phyloP scores from a whole-genome alignment of 2,329 filamentous ascomycete species.

The Cryphonectria naterciae region DNA sequence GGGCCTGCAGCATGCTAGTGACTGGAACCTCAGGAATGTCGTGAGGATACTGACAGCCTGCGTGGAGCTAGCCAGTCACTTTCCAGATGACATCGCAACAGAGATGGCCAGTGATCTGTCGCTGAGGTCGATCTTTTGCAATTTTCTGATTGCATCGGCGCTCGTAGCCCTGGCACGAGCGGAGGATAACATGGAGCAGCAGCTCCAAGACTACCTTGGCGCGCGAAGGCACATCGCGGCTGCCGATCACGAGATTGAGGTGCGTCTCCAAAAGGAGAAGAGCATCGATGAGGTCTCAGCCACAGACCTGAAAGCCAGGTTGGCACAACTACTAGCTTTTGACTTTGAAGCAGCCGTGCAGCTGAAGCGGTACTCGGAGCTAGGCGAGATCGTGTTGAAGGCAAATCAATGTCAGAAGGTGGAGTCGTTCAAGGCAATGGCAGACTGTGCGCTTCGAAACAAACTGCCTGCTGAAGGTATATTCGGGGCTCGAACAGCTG shows the following conservation, averaged over 20 bases:
- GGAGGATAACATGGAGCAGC: constrained; percentile 52
- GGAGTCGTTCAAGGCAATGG: constrained; percentile 63
- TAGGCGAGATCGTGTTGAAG: constrained; percentile 63
- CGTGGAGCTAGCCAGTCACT: constrained; percentile 54
- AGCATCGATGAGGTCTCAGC: constrained; percentile 48
- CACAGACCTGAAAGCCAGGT: constrained; percentile 62
- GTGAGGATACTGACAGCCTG: constrained; percentile 61
- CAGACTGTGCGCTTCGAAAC: constrained; percentile 64
- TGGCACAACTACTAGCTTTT: constrained; percentile 70
- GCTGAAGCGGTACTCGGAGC: constrained; percentile 68
- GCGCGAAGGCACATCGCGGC: constrained; percentile 62
- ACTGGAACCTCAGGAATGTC: constrained; percentile 57
- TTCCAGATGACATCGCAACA: constrained; percentile 51
- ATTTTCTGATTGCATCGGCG: constrained; percentile 66
- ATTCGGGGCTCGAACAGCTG: constrained; percentile 13
- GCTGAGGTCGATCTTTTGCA: constrained; percentile 68
- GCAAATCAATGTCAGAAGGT: constrained; percentile 50
- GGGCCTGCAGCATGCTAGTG: constrained; percentile 62
- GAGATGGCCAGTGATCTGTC: constrained; percentile 52
- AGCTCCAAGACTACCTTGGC: constrained; percentile 65
- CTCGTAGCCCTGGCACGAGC: constrained; percentile 56
- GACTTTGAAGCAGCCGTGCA: constrained; percentile 77
- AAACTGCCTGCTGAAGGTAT: constrained; percentile 56
- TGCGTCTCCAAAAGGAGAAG: constrained; percentile 40
- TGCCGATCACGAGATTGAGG: constrained; percentile 57